Evolutionary conservation across 345 rosid genomes (phyloP).

Genomic region (Eucalyptus lansdowneana): DNA sequence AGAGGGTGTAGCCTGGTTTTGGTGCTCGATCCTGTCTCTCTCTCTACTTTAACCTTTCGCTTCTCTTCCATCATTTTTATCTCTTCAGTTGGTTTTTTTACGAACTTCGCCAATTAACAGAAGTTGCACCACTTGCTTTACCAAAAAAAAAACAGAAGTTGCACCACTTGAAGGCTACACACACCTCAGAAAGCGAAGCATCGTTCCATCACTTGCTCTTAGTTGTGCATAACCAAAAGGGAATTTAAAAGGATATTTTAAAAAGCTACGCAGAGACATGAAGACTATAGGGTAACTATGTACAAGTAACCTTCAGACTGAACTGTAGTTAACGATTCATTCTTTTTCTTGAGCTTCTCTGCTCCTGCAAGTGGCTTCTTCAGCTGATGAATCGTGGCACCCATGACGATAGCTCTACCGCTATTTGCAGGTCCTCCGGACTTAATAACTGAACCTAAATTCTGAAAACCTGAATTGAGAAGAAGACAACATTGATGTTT

Average conservation of each 20-base stretch:
- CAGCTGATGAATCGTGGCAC: not conserved
- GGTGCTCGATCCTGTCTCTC: not conserved
- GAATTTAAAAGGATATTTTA: not conserved
- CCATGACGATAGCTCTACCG: not conserved
- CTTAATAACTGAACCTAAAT: not conserved
- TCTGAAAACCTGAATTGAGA: too few relatives aligned
- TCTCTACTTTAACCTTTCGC: not conserved
- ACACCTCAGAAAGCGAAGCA: not conserved
- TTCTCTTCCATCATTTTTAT: not conserved
- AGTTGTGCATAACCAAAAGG: not conserved
- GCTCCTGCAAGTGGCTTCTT: not conserved
- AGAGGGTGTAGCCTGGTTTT: not conserved
- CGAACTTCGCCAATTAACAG: not conserved
- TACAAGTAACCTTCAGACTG: not conserved
- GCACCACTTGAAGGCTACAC: not conserved
- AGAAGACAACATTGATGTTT: too few relatives aligned
- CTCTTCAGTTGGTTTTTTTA: not conserved
- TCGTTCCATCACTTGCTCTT: not conserved
- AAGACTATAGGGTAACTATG: not conserved
- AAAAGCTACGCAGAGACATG: not conserved
- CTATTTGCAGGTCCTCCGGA: not conserved
- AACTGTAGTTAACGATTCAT: not conserved
- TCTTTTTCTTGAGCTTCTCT: not conserved
- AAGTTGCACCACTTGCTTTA: not conserved
- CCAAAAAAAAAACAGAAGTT: too few relatives aligned